Evolutionary conservation across 768 basidiomycete species (phyloP).

Genomic region (Myochromella boudieri): DNA sequence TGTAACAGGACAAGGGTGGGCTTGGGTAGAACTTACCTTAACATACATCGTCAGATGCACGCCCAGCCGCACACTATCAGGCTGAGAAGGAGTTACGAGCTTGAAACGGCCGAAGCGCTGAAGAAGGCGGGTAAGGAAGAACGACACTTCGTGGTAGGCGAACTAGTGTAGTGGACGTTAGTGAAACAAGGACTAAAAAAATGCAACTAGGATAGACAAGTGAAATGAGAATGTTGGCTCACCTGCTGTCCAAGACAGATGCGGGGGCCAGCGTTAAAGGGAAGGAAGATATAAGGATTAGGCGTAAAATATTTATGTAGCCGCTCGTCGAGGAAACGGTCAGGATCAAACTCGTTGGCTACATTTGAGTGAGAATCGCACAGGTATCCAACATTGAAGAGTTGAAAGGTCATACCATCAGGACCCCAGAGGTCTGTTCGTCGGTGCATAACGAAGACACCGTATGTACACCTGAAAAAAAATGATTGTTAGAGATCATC

Average conservation of each 20-base stretch:
- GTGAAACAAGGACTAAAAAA: neutral
- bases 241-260: conserved; percentile 56
- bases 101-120: conserved; percentile 51
- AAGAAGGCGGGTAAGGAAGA: conserved; percentile 58
- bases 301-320: conserved; percentile 52
- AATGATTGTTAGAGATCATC: neutral
- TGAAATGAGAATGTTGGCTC: neutral
- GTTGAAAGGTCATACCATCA: conserved; percentile 41
- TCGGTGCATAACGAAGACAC: conserved; percentile 60
- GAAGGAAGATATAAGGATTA: conserved; percentile 58
- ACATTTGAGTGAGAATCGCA: neutral
- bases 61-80: conserved; percentile 47
- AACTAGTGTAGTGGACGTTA: conserved; percentile 37
- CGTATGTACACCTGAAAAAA: conserved; percentile 38
- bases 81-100: conserved; percentile 45
- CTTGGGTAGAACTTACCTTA: conserved; percentile 29
- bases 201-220: neutral
- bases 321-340: conserved; percentile 65
- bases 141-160: conserved; percentile 66
- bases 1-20: neutral
- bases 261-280: conserved; percentile 52
- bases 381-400: neutral
- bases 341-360: conserved; percentile 66
- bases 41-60: conserved; percentile 56
- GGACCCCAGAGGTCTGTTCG: conserved; percentile 67